phyloP scores from a whole-genome alignment of 2,329 filamentous ascomycete genomes.

The Proliferodiscus dingleyae region DNA sequence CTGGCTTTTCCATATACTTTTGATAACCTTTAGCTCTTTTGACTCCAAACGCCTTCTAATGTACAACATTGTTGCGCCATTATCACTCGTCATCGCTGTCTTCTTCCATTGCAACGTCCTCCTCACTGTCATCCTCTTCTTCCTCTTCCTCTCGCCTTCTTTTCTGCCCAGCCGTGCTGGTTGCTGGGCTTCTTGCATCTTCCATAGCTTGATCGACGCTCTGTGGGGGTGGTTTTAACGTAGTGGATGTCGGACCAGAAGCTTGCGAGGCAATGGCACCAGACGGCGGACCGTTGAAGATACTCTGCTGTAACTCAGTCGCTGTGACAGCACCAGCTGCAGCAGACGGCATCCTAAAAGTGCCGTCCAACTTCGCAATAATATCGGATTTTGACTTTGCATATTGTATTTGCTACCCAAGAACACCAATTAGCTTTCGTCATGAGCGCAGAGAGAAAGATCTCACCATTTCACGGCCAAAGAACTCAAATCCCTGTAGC shows the following conservation, averaged over 20 bases:
- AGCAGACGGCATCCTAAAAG: conserved; percentile 66
- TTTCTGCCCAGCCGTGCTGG: conserved; percentile 56
- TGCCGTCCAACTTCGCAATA: conserved; percentile 86
- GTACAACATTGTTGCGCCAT: conserved; percentile 4
- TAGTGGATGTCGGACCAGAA: conserved; percentile 33
- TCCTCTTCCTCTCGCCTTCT: conserved; percentile 63
- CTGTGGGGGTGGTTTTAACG: conserved; percentile 42
- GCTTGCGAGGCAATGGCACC: conserved; percentile 36
- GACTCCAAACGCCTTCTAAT: conserved; percentile 25
- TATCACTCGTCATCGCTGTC: conserved; percentile 37
- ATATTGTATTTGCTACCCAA: conserved; percentile 90
- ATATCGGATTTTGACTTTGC: conserved; percentile 85
- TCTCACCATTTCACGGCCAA: conserved; percentile 78
- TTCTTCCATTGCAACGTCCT: conserved; percentile 64
- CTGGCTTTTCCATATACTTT: conserved; percentile 8
- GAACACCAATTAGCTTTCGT: too few species aligned
- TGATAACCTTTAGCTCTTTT: conserved; percentile 6
- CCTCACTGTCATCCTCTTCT: conserved; percentile 62
- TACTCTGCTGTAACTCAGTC: conserved; percentile 72
- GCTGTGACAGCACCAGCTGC: conserved; percentile 54
- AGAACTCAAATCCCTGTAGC: conserved; percentile 78
- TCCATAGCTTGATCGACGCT: conserved; percentile 44
- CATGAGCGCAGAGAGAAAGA: too few species aligned
- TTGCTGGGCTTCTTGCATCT: conserved; percentile 49
- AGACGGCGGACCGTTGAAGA: conserved; percentile 66